Conservation (phyloP, 371 early-diverging fungal genomes). For the Syncephalis fuscata region DNA sequence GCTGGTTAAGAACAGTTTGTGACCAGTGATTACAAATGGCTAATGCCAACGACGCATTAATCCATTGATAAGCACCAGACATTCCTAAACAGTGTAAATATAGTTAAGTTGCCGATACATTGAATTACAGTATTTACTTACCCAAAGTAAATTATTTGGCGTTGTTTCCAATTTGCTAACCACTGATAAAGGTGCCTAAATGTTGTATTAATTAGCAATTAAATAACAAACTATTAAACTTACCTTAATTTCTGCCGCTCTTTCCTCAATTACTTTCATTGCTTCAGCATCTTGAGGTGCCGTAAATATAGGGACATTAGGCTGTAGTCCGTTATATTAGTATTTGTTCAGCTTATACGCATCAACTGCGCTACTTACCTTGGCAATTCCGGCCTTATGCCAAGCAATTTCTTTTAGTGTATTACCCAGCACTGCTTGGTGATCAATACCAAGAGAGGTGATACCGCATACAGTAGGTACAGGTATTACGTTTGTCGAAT, state of each 20-base stretch:
- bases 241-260: conserved; percentile 50
- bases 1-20: conserved; percentile 16
- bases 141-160: background rate
- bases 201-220: conserved; percentile 7
- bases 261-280: conserved; percentile 39
- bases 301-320: conserved; percentile 43
- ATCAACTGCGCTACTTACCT: conserved; percentile 14
- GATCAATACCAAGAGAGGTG: conserved; percentile 70
- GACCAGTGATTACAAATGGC: conserved; percentile 48
- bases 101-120: conserved; percentile 3
- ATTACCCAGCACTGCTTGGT: conserved; percentile 49
- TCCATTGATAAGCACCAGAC: conserved; percentile 66
- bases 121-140: conserved; percentile 3
- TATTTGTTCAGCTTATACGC: background rate
- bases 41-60: conserved; percentile 69
- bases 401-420: conserved; percentile 74
- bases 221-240: conserved; percentile 10
- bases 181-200: conserved; percentile 7
- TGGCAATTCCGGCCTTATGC: conserved; percentile 90
- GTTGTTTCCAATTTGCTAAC: conserved; percentile 1
- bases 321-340: conserved; percentile 10
- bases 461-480: conserved; percentile 61
- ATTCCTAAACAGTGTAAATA: conserved; percentile 27
- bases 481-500: conserved; percentile 63
- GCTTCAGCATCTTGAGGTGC: conserved; percentile 55